Base-by-base conservation (phyloP, 192 early-diverging fungal species). In the Paraglomus occultum region DNA sequence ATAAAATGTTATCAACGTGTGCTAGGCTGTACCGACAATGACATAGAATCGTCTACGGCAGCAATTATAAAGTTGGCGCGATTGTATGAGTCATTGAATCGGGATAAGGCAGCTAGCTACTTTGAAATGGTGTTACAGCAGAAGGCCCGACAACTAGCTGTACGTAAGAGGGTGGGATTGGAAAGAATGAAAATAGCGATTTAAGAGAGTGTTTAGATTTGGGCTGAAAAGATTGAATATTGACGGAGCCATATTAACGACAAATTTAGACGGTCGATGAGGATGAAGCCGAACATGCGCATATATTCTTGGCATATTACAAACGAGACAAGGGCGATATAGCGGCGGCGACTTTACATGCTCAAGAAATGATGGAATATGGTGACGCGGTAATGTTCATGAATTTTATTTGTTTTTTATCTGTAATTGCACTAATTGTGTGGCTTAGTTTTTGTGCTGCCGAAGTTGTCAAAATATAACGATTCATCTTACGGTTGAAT, bases 1-100 rank as follows among this genome's bases (percentile, higher is more conserved):
- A 83, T 92, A 42, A 83, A 84, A 45, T 92, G 91, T 79, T 92
- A 89, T 62, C 85, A 89, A 15, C 82, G 90, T 6, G 90, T 92
- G 14, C 74, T 95, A 12, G 54, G 78, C 6, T 88, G 84, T 45
- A 79, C 84, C 4, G 90, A 94, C 42, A 80, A 77, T 40, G 85
- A 86, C 64, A 11, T 9, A 46, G 57, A 14, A 38, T 57, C 52
- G 17, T 46, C 51, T 7, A 79, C 76, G 14, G 60, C 79, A 47
- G 85, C 86, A 1, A 70, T 85, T 20, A 74, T 82, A 38, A 74
- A 85, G 43, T 59, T 94, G 47, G 89, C 86, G 3, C 73, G 75
- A 17, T 76, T 90, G 39, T 88, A 88, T 67, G 85, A 79, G 38
- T 83, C 81, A 43, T 70, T 80, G 48, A 85, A 89, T 38, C 63